A percentile compares a stretch with the other conserved stretches of the same genome.
Evolutionary conservation across 441 rosid species (phyloP).

Genomic region (Dalechampia spathulata): DNA sequence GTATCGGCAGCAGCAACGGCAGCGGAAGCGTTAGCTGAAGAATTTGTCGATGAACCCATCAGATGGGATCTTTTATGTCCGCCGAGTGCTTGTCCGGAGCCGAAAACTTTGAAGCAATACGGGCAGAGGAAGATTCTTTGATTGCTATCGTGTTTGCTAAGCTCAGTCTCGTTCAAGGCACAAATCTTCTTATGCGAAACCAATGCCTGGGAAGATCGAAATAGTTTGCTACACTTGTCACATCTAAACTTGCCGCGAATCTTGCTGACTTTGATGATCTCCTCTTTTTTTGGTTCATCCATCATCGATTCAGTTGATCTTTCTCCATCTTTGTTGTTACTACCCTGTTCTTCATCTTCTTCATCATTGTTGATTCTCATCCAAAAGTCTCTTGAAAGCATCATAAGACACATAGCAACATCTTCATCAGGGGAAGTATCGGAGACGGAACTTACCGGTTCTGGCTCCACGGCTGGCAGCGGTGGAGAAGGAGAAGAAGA

Average conservation of each 20-base stretch:
- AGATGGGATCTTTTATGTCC: slow-evolving; percentile 84
- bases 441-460: slow-evolving; percentile 65
- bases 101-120: slow-evolving; percentile 56
- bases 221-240: slow-evolving; percentile 42
- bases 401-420: slow-evolving; percentile 77
- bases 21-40: slow-evolving; percentile 4
- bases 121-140: slow-evolving; percentile 47
- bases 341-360: slow-evolving; percentile 20
- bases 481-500: slow-evolving; percentile 13
- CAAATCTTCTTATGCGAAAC: slow-evolving; percentile 39
- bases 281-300: too few species aligned
- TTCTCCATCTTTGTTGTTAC: too few species aligned
- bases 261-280: slow-evolving; percentile 21
- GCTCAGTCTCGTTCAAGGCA: slow-evolving; percentile 18
- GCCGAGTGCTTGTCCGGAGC: slow-evolving; percentile 82
- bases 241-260: slow-evolving; percentile 36
- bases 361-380: slow-evolving; percentile 16
- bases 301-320: too few species aligned
- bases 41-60: too few species aligned
- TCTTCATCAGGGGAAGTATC: slow-evolving; percentile 71
- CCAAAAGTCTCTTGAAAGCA: slow-evolving; percentile 85
- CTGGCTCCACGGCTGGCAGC: slow-evolving; percentile 28
- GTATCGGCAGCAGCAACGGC: too few species aligned
- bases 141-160: slow-evolving; percentile 18
- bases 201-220: slow-evolving; percentile 49